A percentile compares a stretch with the other conserved stretches of the same genome.
phyloP scores from a whole-genome alignment of 2,329 filamentous ascomycete species.

The Uncinocarpus reesii region DNA sequence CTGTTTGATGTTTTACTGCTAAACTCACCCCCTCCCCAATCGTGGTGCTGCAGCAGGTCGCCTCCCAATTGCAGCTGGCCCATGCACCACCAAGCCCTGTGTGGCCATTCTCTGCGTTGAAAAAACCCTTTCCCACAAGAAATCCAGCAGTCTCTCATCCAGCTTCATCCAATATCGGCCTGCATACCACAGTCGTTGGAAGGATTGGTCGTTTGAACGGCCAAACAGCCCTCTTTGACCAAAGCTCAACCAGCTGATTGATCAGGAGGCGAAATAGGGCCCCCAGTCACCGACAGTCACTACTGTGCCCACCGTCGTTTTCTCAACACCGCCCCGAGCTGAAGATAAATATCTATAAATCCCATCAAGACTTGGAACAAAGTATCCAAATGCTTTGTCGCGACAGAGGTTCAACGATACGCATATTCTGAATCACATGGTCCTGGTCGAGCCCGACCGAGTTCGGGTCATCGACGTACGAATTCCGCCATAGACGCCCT shows the following conservation, averaged over 20 bases:
- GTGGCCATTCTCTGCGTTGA: background rate
- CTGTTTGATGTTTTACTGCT: slow-evolving; percentile 7
- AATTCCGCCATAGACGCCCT: slow-evolving; percentile 10
- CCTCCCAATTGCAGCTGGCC: slow-evolving; percentile 2
- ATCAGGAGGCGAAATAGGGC: slow-evolving; percentile 8
- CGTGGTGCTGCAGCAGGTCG: slow-evolving; percentile 3
- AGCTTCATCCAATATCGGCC: slow-evolving; percentile 2
- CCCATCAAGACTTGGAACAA: background rate
- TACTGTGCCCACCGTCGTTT: slow-evolving; percentile 1
- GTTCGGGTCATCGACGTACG: slow-evolving; percentile 23
- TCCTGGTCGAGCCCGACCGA: slow-evolving; percentile 15
- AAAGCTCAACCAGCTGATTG: slow-evolving; percentile 1
- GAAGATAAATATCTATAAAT: background rate
- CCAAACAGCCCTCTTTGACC: background rate
- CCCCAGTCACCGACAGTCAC: background rate
- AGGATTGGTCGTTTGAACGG: background rate
- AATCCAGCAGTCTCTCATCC: slow-evolving; percentile 1
- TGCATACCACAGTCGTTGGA: background rate
- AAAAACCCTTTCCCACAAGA: slow-evolving; percentile 2
- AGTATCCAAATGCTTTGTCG: background rate
- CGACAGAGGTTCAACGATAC: background rate
- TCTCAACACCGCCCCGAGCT: slow-evolving; percentile 2
- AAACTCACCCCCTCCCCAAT: background rate
- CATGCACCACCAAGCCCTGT: background rate
- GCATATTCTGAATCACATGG: slow-evolving; percentile 7